phyloP scores from a whole-genome alignment of 106 monocot genomes.

The Iris macrosiphon region DNA sequence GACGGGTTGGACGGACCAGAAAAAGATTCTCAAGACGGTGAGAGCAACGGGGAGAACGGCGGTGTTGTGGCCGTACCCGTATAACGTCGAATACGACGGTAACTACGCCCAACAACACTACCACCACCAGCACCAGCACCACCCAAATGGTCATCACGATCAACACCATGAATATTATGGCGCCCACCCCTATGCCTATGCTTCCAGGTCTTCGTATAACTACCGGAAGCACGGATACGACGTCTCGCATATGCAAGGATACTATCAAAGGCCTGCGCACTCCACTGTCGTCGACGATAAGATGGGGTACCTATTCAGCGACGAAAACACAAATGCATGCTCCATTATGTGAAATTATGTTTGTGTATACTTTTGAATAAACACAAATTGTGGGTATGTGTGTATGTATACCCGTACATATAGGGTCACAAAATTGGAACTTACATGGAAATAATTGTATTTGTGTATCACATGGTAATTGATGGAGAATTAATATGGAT shows the following conservation, averaged over 20 bases:
- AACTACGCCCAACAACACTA: no score
- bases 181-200: background rate
- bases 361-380: no score
- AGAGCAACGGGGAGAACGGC: constrained; percentile 52
- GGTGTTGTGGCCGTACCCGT: constrained; percentile 37
- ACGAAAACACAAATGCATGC: constrained; percentile 61
- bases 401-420: no score
- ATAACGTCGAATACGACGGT: constrained; percentile 1
- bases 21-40: constrained; percentile 48
- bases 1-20: constrained; percentile 45
- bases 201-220: constrained; percentile 41
- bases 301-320: constrained; percentile 41
- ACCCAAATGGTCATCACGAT: constrained; percentile 10
- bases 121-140: background rate
- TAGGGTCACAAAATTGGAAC: no score
- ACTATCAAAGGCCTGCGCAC: constrained; percentile 4
- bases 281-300: constrained; percentile 13
- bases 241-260: constrained; percentile 22
- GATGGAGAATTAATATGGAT: no score
- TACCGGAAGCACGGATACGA: constrained; percentile 60
- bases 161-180: constrained; percentile 5
- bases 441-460: no score
- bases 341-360: constrained; percentile 44
- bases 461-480: no score
- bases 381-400: no score